These are phyloP conservation scores for Sphagnum contortum DNA, from an alignment of 225 moss, liverwort and hornwort species.

Conservation along the genomic window DNA sequence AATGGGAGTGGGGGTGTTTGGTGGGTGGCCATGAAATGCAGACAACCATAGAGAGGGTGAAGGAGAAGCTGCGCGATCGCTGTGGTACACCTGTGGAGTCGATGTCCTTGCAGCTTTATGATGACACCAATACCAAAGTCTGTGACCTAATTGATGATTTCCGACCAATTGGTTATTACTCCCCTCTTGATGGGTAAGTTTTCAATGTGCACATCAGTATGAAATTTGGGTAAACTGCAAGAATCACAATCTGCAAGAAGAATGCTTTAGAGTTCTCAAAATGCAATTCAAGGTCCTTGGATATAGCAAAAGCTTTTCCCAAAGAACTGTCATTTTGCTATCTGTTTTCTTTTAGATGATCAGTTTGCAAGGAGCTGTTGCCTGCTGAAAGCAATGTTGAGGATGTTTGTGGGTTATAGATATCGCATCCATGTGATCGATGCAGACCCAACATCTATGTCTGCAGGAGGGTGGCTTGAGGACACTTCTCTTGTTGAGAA, in stretches of 20 bases:
- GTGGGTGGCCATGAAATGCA: conserved; percentile 7
- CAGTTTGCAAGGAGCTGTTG: too few species aligned
- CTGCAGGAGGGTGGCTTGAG: conserved; percentile 96
- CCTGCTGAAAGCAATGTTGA: too few species aligned
- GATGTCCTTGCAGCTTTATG: conserved; percentile 83
- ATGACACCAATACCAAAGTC: conserved; percentile 51
- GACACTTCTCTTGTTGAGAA: conserved; percentile 93
- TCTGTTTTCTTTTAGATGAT: too few species aligned
- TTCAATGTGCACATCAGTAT: neutral
- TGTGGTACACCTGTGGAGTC: conserved; percentile 85
- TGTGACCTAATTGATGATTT: conserved; percentile 68
- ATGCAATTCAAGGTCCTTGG: neutral
- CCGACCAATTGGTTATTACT: conserved; percentile 85
- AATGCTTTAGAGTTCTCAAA: conserved; percentile 1
- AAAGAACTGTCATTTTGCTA: too few species aligned
- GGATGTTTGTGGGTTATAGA: conserved; percentile 31
- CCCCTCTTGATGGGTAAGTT: conserved; percentile 77
- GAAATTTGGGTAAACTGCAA: too few species aligned
- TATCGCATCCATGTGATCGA: conserved; percentile 84
- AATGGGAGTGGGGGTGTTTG: too few species aligned
- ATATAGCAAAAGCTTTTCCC: too few species aligned
- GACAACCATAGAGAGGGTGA: conserved; percentile 72
- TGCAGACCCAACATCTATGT: conserved; percentile 76
- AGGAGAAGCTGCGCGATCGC: conserved; percentile 82
- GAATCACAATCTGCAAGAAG: too few species aligned